Evolutionary conservation across 2,329 filamentous ascomycete genomes (phyloP).

Genomic region (Nemania sp.): DNA sequence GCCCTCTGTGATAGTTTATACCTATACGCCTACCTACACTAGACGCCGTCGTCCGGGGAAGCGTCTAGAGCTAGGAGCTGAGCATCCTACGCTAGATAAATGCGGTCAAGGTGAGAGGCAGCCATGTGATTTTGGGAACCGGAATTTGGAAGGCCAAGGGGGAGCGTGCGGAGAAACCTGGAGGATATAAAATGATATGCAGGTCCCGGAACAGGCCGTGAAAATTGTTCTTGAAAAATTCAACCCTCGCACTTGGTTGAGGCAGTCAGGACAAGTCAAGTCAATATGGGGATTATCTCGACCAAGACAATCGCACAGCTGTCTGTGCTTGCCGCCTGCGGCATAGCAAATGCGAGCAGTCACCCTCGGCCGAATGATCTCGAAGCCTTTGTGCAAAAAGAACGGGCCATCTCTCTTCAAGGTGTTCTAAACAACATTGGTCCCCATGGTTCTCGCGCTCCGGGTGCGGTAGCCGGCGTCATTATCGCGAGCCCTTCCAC

Average conservation of each 20-base stretch:
- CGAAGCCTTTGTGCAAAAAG: slow-evolving; percentile 46
- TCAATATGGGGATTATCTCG: slow-evolving; percentile 23
- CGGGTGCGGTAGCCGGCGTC: slow-evolving; percentile 53
- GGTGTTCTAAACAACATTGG: slow-evolving; percentile 62
- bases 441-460: slow-evolving; percentile 51
- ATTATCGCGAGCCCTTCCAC: slow-evolving; percentile 61
- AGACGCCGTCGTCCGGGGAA: slow-evolving; percentile 3
- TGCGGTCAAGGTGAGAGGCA: too few relatives aligned
- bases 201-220: not conserved
- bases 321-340: slow-evolving; percentile 20
- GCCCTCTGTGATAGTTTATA: too few relatives aligned
- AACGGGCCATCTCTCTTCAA: slow-evolving; percentile 54
- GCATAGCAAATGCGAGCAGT: slow-evolving; percentile 16
- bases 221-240: too few relatives aligned
- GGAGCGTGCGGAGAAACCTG: slow-evolving; percentile 3
- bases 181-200: slow-evolving; percentile 9
- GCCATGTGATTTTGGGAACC: too few relatives aligned
- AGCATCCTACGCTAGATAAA: too few relatives aligned
- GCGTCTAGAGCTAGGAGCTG: slow-evolving; percentile 4
- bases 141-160: not conserved
- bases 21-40: too few relatives aligned
- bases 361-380: slow-evolving; percentile 6
- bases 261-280: slow-evolving; percentile 1
- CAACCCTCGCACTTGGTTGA: too few relatives aligned
- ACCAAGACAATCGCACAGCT: slow-evolving; percentile 20